These are phyloP conservation scores for Fallopia convolvulus DNA, from an alignment of 148 eudicot genomes.

Conservation along the genomic window DNA sequence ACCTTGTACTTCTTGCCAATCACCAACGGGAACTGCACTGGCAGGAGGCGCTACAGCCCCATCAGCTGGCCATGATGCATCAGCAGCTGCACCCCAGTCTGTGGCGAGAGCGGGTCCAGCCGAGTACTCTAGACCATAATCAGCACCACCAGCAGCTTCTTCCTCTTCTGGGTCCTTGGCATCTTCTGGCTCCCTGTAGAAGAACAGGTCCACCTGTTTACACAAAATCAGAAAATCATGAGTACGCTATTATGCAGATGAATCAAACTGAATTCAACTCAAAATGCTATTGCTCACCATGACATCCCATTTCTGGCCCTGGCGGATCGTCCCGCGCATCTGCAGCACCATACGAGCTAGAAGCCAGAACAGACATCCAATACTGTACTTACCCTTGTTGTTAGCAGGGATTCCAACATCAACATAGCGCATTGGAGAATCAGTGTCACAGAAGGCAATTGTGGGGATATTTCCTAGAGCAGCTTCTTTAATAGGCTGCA, in stretches of 20 bases:
- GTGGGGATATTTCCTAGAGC: conserved; percentile 62
- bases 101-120: conserved; percentile 15
- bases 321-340: conserved; percentile 54
- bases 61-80: conserved; percentile 17
- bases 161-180: conserved; percentile 44
- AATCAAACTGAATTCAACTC: neutral
- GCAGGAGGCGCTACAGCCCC: conserved; percentile 10
- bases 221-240: neutral
- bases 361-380: conserved; percentile 69
- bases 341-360: conserved; percentile 64
- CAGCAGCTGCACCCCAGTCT: conserved; percentile 28
- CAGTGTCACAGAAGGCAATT: conserved; percentile 75
- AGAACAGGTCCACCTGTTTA: conserved; percentile 50
- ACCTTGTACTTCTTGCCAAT: conserved; percentile 32
- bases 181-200: conserved; percentile 66
- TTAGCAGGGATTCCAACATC: conserved; percentile 72
- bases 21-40: conserved; percentile 6
- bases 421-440: conserved; percentile 62
- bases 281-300: conserved; percentile 33
- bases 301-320: conserved; percentile 65
- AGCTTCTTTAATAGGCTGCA: conserved; percentile 70
- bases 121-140: conserved; percentile 24
- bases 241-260: too few relatives aligned
- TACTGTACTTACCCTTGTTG: conserved; percentile 73
- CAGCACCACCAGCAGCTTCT: conserved; percentile 29